Evolutionary conservation across 805 yeast species (phyloP).

Genomic region (Wickerhamomyces subpelliculosus): DNA sequence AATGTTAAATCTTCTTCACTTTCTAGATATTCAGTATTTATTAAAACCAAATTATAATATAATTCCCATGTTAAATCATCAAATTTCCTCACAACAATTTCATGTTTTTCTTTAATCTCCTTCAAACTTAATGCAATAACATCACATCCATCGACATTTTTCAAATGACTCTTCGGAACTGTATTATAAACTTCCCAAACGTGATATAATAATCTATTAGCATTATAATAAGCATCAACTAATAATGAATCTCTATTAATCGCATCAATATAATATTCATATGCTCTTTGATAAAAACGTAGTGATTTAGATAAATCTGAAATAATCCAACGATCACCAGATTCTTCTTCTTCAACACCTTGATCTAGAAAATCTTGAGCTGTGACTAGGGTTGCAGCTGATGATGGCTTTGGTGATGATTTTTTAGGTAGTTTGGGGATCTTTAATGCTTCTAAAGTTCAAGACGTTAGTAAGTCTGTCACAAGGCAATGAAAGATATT

Average conservation of each 20-base stretch:
- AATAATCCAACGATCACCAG: constrained; percentile 69
- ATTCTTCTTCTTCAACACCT: constrained; percentile 59
- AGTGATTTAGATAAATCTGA: constrained; percentile 60
- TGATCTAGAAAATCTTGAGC: constrained; percentile 48
- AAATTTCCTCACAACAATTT: constrained; percentile 3
- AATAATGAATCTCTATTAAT: constrained; percentile 4
- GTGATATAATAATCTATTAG: constrained; percentile 49
- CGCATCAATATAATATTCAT: constrained; percentile 33
- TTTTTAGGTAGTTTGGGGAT: constrained; percentile 12
- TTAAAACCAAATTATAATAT: constrained; percentile 16
- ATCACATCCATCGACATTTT: constrained; percentile 22
- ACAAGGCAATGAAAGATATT: too few relatives aligned
- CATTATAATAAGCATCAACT: constrained; percentile 51
- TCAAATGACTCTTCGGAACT: constrained; percentile 29
- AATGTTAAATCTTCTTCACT: constrained; percentile 9
- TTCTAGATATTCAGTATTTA: constrained; percentile 11
- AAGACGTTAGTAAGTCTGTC: background rate
- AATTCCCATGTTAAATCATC: constrained; percentile 21
- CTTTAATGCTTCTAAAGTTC: constrained; percentile 9
- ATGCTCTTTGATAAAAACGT: constrained; percentile 58
- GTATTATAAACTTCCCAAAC: constrained; percentile 47
- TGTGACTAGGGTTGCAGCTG: constrained; percentile 11
- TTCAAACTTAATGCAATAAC: constrained; percentile 1
- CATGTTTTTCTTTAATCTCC: constrained; percentile 13
- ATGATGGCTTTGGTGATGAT: background rate